Percentiles rank a stretch among this genome's conserved stretches.
Evolutionary conservation across 352 stramenopile species (phyloP).

Genomic region (Phytophthora rubi): DNA sequence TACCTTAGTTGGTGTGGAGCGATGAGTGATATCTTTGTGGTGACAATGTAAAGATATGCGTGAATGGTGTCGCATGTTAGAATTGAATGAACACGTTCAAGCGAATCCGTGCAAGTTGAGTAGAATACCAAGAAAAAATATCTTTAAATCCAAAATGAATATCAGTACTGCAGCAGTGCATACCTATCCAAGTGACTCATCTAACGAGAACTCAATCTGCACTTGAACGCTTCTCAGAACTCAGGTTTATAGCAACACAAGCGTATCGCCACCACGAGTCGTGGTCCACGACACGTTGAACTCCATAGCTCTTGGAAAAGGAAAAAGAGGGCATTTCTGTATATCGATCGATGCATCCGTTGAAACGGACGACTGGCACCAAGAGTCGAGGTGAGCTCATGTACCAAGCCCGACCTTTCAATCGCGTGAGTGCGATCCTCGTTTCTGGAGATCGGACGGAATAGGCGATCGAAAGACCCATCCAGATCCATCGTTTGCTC

Average conservation of each 20-base stretch:
- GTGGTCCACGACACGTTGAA: too few species aligned
- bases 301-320: neutral
- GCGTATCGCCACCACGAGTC: neutral
- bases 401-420: conserved; percentile 16
- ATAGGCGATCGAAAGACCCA: neutral
- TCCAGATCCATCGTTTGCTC: neutral
- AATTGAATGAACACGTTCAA: neutral
- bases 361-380: conserved; percentile 23
- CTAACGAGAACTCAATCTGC: too few species aligned
- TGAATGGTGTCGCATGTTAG: neutral
- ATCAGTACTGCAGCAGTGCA: too few species aligned
- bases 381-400: conserved; percentile 12
- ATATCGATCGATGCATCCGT: neutral
- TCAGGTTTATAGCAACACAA: neutral
- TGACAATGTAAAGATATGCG: neutral
- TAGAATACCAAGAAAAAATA: too few species aligned
- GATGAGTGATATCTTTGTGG: too few species aligned
- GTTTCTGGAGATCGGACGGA: neutral
- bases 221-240: too few species aligned
- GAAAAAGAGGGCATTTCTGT: neutral
- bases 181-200: too few species aligned
- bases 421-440: neutral
- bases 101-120: too few species aligned
- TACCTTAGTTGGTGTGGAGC: conserved; percentile 8
- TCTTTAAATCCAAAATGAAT: too few species aligned